Percentiles rank a stretch among this genome's conserved stretches.
Conservation (phyloP, 495 filamentous ascomycete species). For the Clavariopsis aquatica region DNA sequence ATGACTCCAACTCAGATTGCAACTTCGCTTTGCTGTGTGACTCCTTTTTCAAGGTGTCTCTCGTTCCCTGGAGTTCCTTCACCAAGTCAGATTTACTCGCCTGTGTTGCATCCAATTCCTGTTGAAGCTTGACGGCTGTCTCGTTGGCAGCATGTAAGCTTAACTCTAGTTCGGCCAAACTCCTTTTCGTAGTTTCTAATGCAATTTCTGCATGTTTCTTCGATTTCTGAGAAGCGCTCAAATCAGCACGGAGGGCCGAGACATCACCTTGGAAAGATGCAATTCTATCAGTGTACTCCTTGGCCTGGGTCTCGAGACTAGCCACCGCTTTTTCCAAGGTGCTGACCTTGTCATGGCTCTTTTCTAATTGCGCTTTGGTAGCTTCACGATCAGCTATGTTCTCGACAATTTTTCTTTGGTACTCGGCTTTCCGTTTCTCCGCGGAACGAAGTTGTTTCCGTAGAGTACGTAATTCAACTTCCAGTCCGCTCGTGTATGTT, state of each 20-base stretch:
- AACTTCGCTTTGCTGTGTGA: slow-evolving; percentile 2
- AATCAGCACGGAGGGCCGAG: slow-evolving; percentile 7
- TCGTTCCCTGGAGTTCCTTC: slow-evolving; percentile 7
- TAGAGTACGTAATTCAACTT: slow-evolving; percentile 15
- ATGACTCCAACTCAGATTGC: slow-evolving; percentile 18
- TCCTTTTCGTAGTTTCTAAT: slow-evolving; percentile 6
- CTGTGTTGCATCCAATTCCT: slow-evolving; percentile 8
- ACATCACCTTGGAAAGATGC: slow-evolving; percentile 11
- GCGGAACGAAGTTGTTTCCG: not conserved
- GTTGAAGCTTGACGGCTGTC: slow-evolving; percentile 5
- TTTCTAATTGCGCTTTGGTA: not conserved
- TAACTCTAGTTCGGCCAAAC: slow-evolving; percentile 13
- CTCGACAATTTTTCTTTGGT: slow-evolving; percentile 5
- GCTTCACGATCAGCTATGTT: not conserved
- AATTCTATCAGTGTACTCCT: slow-evolving; percentile 25
- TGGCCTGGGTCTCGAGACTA: slow-evolving; percentile 18
- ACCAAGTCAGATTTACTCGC: slow-evolving; percentile 8
- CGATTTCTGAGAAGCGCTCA: slow-evolving; percentile 15
- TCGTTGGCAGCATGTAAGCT: slow-evolving; percentile 9
- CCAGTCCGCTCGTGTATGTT: slow-evolving; percentile 9
- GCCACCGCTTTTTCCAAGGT: slow-evolving; percentile 13
- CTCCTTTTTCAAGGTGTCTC: slow-evolving; percentile 13
- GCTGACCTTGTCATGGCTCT: slow-evolving; percentile 2
- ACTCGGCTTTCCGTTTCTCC: slow-evolving; percentile 3
- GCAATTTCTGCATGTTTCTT: slow-evolving; percentile 14